Evolutionary conservation across 2,329 filamentous ascomycete species (phyloP).

Genomic region (Xylariales sp.): DNA sequence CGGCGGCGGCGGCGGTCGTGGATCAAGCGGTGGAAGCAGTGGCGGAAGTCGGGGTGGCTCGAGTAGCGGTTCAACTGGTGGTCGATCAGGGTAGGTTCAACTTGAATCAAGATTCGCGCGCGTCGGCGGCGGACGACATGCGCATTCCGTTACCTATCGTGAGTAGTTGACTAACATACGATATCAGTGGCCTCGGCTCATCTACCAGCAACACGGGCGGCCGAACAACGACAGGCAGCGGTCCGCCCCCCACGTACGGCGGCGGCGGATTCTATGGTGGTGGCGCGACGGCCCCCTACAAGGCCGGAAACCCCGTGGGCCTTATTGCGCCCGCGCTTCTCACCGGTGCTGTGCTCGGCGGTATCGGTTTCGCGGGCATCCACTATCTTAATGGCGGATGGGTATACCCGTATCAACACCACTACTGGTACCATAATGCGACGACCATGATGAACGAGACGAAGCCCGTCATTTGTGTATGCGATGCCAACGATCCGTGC

Average conservation of each 20-base stretch:
- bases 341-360: constrained; percentile 59
- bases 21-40: constrained; percentile 51
- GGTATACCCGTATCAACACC: constrained; percentile 63
- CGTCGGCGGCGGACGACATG: not conserved
- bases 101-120: constrained; percentile 7
- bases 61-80: constrained; percentile 12
- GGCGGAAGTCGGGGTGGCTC: constrained; percentile 39
- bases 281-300: constrained; percentile 71
- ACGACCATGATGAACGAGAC: constrained; percentile 67
- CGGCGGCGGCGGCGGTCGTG: constrained; percentile 61
- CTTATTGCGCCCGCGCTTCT: constrained; percentile 65
- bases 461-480: constrained; percentile 71
- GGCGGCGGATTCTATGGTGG: constrained; percentile 75
- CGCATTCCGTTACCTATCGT: not conserved
- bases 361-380: constrained; percentile 70
- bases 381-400: constrained; percentile 67
- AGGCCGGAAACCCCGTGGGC: constrained; percentile 51
- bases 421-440: constrained; percentile 62
- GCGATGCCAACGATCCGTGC: constrained; percentile 63
- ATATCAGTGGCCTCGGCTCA: constrained; percentile 47
- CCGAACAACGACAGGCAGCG: constrained; percentile 67
- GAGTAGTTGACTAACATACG: constrained; percentile 21
- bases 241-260: constrained; percentile 67
- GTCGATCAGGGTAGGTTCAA: constrained; percentile 29
- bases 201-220: constrained; percentile 59